Evolutionary conservation across 1,139 yeast genomes (phyloP).

Genomic region (Pichia norvegensis): DNA sequence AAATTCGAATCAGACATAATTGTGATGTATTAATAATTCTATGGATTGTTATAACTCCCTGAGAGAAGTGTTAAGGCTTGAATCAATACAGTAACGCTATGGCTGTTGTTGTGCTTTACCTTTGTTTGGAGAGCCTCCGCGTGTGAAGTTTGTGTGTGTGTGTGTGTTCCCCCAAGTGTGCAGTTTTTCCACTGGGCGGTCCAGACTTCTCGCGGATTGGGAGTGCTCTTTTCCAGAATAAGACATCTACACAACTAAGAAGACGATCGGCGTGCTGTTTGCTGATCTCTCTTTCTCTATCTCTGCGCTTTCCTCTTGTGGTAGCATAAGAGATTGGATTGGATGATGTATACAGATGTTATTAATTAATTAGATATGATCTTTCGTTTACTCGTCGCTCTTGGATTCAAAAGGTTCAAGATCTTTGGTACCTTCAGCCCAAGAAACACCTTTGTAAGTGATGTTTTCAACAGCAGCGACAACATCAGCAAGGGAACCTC

Average conservation of each 20-base stretch:
- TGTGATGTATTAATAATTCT: no score
- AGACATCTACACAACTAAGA: neutral
- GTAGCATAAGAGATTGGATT: no score
- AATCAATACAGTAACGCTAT: no score
- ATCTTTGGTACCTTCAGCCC: slow-evolving; percentile 79
- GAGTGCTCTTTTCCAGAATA: no score
- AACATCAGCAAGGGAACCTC: slow-evolving; percentile 79
- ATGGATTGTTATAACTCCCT: no score
- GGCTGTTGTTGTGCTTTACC: neutral
- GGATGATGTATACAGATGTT: neutral
- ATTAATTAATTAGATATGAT: neutral
- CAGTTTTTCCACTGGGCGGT: neutral
- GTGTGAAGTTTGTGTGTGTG: neutral
- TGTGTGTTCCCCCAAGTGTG: neutral
- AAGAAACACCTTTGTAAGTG: slow-evolving; percentile 63
- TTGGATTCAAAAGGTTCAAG: slow-evolving; percentile 52
- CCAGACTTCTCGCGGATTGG: no score
- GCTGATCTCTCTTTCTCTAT: no score
- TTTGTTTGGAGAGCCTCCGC: neutral
- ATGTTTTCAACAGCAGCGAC: slow-evolving; percentile 71
- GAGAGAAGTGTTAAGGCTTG: no score
- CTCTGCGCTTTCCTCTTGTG: no score
- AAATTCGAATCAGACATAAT: neutral
- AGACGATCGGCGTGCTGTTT: neutral
- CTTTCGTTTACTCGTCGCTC: slow-evolving; percentile 17